phyloP scores from a whole-genome alignment of 768 basidiomycete genomes.

The Lepiota venenata region DNA sequence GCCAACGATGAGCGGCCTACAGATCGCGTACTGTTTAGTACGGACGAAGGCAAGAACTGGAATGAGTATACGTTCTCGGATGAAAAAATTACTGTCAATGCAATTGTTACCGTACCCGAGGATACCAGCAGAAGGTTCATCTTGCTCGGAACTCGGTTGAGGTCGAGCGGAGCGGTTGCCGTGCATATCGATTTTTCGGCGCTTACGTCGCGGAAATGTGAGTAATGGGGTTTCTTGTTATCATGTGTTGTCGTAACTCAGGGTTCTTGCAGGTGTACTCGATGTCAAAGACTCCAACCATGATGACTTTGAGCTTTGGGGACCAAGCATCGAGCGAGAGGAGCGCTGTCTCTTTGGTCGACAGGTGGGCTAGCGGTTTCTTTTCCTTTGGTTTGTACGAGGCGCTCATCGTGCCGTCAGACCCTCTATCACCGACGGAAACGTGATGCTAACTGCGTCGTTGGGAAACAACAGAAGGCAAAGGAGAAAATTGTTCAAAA shows the following conservation, averaged over 20 bases:
- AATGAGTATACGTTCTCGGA: conserved; percentile 80
- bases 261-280: conserved; percentile 52
- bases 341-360: conserved; percentile 92
- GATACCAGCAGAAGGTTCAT: conserved; percentile 94
- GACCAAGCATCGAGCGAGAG: conserved; percentile 83
- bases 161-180: conserved; percentile 49
- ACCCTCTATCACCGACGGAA: conserved; percentile 89
- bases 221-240: conserved; percentile 22
- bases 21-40: conserved; percentile 85
- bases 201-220: conserved; percentile 75
- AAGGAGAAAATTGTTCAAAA: conserved; percentile 54
- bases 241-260: background rate
- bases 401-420: conserved; percentile 32
- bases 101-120: conserved; percentile 83
- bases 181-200: conserved; percentile 89
- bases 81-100: conserved; percentile 67
- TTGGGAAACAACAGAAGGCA: conserved; percentile 66
- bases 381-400: background rate
- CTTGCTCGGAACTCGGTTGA: conserved; percentile 64
- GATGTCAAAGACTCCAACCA: conserved; percentile 65
- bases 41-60: conserved; percentile 88
- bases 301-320: conserved; percentile 98
- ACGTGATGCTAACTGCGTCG: conserved; percentile 76
- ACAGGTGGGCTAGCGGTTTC: conserved; percentile 47
- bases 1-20: conserved; percentile 95